Evolutionary conservation across 2,329 filamentous ascomycete species (phyloP).

Genomic region (Fusarium verrucosum): DNA sequence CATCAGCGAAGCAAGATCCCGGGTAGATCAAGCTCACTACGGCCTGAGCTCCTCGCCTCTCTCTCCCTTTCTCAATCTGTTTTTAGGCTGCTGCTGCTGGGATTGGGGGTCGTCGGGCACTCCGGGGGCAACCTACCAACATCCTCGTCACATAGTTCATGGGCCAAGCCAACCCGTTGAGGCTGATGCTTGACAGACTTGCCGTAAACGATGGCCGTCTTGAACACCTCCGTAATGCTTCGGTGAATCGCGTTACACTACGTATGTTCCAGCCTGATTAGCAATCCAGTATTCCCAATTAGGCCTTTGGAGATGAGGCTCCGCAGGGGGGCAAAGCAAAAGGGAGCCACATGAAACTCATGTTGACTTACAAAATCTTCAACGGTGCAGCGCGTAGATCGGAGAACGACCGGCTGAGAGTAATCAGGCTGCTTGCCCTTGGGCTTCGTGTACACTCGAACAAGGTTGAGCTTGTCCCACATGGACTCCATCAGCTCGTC

Average conservation of each 20-base stretch:
- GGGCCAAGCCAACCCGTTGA: conserved; percentile 88
- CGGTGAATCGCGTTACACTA: conserved; percentile 98
- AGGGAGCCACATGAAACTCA: not conserved
- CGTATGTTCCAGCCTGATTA: conserved; percentile 57
- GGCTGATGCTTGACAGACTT: conserved; percentile 99
- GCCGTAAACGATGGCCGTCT: conserved; percentile 93
- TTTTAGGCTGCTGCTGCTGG: conserved; percentile 18
- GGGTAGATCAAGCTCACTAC: conserved; percentile 32
- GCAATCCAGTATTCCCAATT: conserved; percentile 28
- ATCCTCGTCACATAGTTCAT: conserved; percentile 95
- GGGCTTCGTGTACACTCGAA: conserved; percentile 96
- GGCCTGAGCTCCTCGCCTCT: conserved; percentile 17
- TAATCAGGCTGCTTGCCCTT: conserved; percentile 97
- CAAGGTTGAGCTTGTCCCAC: conserved; percentile 96
- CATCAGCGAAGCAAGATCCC: conserved; percentile 36
- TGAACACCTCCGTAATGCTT: conserved; percentile 95
- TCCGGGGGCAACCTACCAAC: conserved; percentile 73
- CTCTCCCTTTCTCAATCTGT: conserved; percentile 17
- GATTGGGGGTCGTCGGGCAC: conserved; percentile 19
- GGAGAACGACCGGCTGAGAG: conserved; percentile 86
- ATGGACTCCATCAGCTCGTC: conserved; percentile 97
- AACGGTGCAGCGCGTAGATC: conserved; percentile 82
- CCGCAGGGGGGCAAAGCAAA: conserved; percentile 5
- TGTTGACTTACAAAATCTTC: conserved; percentile 90
- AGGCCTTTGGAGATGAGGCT: conserved; percentile 15